phyloP scores from a whole-genome alignment of 805 yeast species.

The Clavispora santaluciae region DNA sequence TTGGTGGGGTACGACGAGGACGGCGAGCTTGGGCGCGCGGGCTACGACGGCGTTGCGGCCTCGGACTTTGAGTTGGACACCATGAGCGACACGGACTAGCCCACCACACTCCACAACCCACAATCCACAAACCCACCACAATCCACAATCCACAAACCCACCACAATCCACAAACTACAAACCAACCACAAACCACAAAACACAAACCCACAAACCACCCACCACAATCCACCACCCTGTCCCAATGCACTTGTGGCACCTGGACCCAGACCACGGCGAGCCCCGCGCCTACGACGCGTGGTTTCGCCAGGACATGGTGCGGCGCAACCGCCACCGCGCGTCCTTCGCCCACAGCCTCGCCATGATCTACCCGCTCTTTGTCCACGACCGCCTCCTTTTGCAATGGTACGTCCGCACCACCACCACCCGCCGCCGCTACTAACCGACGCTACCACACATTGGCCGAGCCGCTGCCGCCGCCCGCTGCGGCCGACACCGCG shows the following conservation, averaged over 20 bases:
- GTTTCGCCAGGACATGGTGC: background rate
- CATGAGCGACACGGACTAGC: background rate
- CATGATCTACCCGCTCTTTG: background rate
- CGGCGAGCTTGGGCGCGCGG: slow-evolving; percentile 23
- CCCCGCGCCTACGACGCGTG: background rate
- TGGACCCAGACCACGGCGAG: no score
- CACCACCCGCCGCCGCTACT: background rate
- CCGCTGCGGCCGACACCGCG: background rate
- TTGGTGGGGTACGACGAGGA: slow-evolving; percentile 40
- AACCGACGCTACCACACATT: background rate
- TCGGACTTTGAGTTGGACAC: slow-evolving; percentile 31
- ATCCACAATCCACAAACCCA: no score
- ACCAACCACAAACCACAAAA: no score
- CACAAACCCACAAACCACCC: no score
- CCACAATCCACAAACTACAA: no score
- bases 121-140: no score
- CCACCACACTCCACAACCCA: no score
- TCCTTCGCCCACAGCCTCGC: background rate
- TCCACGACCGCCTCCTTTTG: background rate
- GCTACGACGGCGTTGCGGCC: slow-evolving; percentile 15
- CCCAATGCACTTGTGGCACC: no score
- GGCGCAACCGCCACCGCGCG: background rate
- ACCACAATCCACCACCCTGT: no score
- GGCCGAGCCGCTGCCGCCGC: background rate
- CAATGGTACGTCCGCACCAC: background rate